Base-by-base conservation (phyloP, 2,329 filamentous ascomycete species). In the Verticillium longisporum region DNA sequence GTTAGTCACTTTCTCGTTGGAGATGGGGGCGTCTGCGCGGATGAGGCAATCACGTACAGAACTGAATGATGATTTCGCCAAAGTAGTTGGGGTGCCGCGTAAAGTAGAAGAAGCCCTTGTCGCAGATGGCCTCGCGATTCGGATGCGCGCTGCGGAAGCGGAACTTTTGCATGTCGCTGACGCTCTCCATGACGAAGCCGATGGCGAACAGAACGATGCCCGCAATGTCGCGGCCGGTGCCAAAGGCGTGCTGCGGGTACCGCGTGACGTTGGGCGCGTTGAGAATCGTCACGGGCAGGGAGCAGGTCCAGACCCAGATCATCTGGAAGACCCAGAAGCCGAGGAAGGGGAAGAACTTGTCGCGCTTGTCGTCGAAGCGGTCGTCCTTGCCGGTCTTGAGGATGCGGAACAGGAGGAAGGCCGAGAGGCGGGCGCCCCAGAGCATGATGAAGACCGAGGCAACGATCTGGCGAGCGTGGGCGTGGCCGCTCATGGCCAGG, bases 41-140 rank as follows among this genome's bases (percentile, higher is more conserved):
- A 21, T 11, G 21, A 31, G 33, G 50, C n/a, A 33, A 3, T 10
- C 6, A 75, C 81, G 71, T 73, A 88, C 86, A 77, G 64, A 90
- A 89, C 66, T 90, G 88, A 41, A 88, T 79, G 62, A 90, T 77
- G 32, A 91, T 90, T 70, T 91, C 88, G 11, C 87, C 88, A 73
- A 90, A 90, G 65, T 91, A 91, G 67, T 91, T 91, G 2, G 88
- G 88, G 73, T 91, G 88, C 55, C 88, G 77, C 31, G 82, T 84
- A 74, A 80, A 84, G 1, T 75, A 74, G 68, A 88, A 91, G 67
- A 90, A 81, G 2, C 88, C 88, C 31, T 80, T 78, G 67, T 88
- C 80, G 68, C 87, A 90, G 1, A 90, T 82, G 60, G 74, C 73
- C 9, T 60, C 61, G 6, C 63, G 65, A 56, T 82, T 78, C 15